Percentiles rank a stretch among this genome's conserved stretches.
phyloP scores from a whole-genome alignment of 352 stramenopile genomes.

The Phytophthora idaei region DNA sequence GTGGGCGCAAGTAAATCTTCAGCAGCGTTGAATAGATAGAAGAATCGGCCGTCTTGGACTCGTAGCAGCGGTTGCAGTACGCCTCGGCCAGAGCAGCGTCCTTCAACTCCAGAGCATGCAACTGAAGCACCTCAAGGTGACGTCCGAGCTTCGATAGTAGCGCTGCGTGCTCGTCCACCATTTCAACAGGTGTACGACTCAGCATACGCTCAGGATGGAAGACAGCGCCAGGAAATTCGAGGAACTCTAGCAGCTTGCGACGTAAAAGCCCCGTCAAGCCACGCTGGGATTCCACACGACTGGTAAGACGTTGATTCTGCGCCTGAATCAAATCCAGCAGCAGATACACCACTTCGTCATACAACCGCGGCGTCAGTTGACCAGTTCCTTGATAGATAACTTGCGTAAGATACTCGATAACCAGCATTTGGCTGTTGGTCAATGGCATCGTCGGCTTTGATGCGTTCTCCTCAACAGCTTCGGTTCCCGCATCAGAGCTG shows the following conservation, averaged over 20 bases:
- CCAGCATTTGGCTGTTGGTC: conserved; percentile 64
- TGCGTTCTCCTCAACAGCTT: conserved; percentile 14
- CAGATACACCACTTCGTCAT: conserved; percentile 84
- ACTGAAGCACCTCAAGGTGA: conserved; percentile 81
- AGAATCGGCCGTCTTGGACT: conserved; percentile 70
- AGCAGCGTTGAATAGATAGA: conserved; percentile 86
- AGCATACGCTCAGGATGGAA: conserved; percentile 87
- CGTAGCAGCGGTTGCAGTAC: conserved; percentile 86
- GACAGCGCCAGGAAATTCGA: conserved; percentile 53
- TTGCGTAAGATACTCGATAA: conserved; percentile 83
- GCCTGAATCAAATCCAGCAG: conserved; percentile 73
- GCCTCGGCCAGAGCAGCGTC: conserved; percentile 73
- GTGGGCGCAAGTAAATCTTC: conserved; percentile 72
- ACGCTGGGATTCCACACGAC: conserved; percentile 59
- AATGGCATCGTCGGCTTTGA: conserved; percentile 49
- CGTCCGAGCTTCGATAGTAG: conserved; percentile 74
- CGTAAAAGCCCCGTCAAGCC: conserved; percentile 63
- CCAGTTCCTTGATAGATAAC: conserved; percentile 54
- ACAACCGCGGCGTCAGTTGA: conserved; percentile 50
- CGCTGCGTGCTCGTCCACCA: conserved; percentile 83
- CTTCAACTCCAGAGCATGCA: conserved; percentile 79
- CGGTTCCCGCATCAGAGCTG: conserved; percentile 5
- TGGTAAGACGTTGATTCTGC: conserved; percentile 47
- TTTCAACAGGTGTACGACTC: conserved; percentile 70
- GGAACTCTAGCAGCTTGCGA: conserved; percentile 68